A percentile compares a stretch with the other conserved stretches of the same genome.
These are phyloP conservation scores for Prunus persica DNA, from an alignment of 306 rosid species.

Conservation along the genomic window DNA sequence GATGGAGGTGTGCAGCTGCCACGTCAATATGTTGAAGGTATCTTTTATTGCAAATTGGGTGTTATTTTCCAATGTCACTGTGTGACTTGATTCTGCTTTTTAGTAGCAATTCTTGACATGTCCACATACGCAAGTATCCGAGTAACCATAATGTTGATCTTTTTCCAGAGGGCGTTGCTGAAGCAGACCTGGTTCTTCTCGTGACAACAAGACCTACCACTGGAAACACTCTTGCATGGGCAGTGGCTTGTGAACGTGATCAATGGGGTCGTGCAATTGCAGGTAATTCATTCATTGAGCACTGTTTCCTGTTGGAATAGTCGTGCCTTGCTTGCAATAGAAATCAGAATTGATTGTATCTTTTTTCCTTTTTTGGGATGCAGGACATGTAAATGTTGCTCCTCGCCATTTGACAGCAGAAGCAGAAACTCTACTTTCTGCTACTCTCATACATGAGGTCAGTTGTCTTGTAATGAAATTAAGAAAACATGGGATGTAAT, in stretches of 20 bases:
- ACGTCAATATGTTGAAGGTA: constrained; percentile 88
- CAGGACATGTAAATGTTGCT: constrained; percentile 98
- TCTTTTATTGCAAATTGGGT: constrained; percentile 13
- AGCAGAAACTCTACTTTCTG: constrained; percentile 92
- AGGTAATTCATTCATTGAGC: constrained; percentile 46
- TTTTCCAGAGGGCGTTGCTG: constrained; percentile 75
- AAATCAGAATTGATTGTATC: constrained; percentile 19
- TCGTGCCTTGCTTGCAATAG: constrained; percentile 13
- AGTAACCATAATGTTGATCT: background rate
- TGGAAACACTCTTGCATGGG: constrained; percentile 99
- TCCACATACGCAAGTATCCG: background rate
- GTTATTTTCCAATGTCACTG: constrained; percentile 7
- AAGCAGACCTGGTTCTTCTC: constrained; percentile 91
- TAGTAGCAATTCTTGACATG: background rate
- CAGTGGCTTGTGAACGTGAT: constrained; percentile 99
- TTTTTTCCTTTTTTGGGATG: constrained; percentile 5
- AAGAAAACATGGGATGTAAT: constrained; percentile 10
- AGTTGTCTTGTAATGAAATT: constrained; percentile 24
- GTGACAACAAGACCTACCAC: constrained; percentile 98
- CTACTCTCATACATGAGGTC: constrained; percentile 96
- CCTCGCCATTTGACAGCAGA: constrained; percentile 99
- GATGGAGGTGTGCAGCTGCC: constrained; percentile 99
- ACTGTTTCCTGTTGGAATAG: constrained; percentile 7
- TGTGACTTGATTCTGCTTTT: constrained; percentile 1
- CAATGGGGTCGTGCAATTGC: constrained; percentile 99